A percentile compares a stretch with the other conserved stretches of the same genome.
Conservation (phyloP, 1,284 basidiomycete genomes). For the Heterobasidion parviporum region DNA sequence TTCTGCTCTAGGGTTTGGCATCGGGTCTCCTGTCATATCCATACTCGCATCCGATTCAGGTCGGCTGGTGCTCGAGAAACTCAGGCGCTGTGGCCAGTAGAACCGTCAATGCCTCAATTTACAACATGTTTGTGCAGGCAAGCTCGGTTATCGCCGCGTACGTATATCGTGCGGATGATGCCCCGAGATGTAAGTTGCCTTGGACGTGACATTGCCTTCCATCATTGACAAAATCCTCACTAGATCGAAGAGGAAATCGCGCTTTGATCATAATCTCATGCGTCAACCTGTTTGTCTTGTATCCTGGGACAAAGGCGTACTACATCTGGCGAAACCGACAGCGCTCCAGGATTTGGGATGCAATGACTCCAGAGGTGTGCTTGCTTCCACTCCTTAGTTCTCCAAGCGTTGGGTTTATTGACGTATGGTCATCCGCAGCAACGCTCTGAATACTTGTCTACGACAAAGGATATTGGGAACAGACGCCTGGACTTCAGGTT, state of each 20-base stretch:
- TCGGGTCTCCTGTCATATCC: conserved; percentile 23
- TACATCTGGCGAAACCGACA: conserved; percentile 44
- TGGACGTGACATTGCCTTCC: neutral
- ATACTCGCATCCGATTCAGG: conserved; percentile 32
- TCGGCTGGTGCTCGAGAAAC: conserved; percentile 49
- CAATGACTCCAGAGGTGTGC: conserved; percentile 38
- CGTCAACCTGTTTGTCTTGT: conserved; percentile 40
- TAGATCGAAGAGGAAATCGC: conserved; percentile 43
- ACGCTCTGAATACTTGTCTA: conserved; percentile 30
- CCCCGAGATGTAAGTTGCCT: conserved; percentile 33
- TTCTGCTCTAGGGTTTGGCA: conserved; percentile 14
- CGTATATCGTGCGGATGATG: conserved; percentile 44
- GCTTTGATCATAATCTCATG: conserved; percentile 34
- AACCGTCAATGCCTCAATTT: conserved; percentile 46
- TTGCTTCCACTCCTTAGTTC: neutral
- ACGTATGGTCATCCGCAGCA: conserved; percentile 22
- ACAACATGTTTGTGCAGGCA: conserved; percentile 50
- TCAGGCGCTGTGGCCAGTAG: conserved; percentile 45
- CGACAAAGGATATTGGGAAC: conserved; percentile 34
- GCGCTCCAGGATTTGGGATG: conserved; percentile 40
- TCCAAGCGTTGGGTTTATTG: neutral
- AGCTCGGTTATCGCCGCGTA: conserved; percentile 34
- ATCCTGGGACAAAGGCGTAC: conserved; percentile 41
- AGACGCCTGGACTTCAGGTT: conserved; percentile 35
- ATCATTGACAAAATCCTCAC: neutral